Base-by-base conservation (phyloP, 768 basidiomycete species). In the Sporobolomyces roseus region DNA sequence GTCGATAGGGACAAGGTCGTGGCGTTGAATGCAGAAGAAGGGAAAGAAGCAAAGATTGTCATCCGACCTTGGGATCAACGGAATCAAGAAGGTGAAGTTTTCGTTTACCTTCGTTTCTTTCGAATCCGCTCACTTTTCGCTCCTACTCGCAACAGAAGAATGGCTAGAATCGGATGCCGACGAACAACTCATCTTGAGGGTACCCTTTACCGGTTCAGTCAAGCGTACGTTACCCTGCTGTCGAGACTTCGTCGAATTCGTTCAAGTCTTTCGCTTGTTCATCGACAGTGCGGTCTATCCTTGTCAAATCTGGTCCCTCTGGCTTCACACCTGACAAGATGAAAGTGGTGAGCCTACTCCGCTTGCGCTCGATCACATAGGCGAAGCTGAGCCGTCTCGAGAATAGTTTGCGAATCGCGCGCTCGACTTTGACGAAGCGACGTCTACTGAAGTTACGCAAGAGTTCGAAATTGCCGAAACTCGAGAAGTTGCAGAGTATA, bases 81-180 rank as follows among this genome's bases (percentile, higher is more conserved):
- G 38, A 72, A 78, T 3, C 77, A 79, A 58, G 77, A 79, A 35
- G 77, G 65, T 61, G 4, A 4, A 59, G 6, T 23, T 53, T 23
- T 4, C 6, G 5, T 36, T 33, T 5, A n/a, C 2, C 7, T 46
- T 45, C 25, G n/a, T 45, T 17, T 35, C 43, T n/a, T 33, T 50
- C 49, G 49, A n/a, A 48, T n/a, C 45, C 12, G 19, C 29, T 41
- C 32, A 27, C 43, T 30, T 23, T 13, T 13, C 52, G 36, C 16
- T 17, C 9, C 25, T 30, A 0, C 19, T 23, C 9, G 2, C 5
- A 33, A 21, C n/a, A 63, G 63, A 69, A 5, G 68, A 80, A 76
- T 79, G 61, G 59, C 76, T 78, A 63, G 78, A 80, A 68, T 78
- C 77, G 23, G 80, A 80, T 54, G 77, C 78, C 4, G 80, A 80